Base-by-base conservation (phyloP, 495 filamentous ascomycete genomes). In the Immersiella caudata region DNA sequence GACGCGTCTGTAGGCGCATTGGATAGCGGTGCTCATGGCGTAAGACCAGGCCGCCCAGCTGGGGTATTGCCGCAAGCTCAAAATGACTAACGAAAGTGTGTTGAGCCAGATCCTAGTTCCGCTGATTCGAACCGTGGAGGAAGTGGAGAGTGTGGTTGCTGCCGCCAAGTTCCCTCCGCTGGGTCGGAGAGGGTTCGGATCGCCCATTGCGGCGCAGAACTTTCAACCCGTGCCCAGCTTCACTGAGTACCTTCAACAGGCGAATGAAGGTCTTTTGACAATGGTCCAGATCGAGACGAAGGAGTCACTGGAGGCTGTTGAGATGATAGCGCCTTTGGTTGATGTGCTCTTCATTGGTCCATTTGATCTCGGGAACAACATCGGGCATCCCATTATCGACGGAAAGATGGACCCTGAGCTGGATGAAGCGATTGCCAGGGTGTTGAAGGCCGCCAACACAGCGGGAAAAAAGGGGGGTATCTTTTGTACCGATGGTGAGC, bases 211-310 rank as follows among this genome's bases (percentile, higher is more conserved):
- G 0, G 86, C 89, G 79, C 86, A 88, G 65, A 84, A 80, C 55
- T 93, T 93, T 71, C 73, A 76, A 54, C 82, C 87, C 0, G 76
- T 76, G 1, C 79, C 84, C 18, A 82, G 83, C 4, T 70, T 82
- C 65, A 82, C 82, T 2, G 87, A 90, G 50, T 96, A 96, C 69
- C 82, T 93, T 25, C 84, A 89, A 68, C 85, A 93, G 65, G 90
- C 91, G 26, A 94, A 94, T 76, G 84, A 86, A 11, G 82, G 83
- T 46, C 78, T 94, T 14, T 74, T 93, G 35, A 90, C 89, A 22
- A 88, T 92, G 71, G 85, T 93, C 29, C 92, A 95, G 80, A 93
- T 95, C 64, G 92, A 96, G 77, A 95, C 92, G 0, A 81, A 81
- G 67, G 89, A 89, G 70, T 91, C 91, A 0, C 78, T 95, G 51